phyloP scores from a whole-genome alignment of 257 asterid genomes.

The Galeopsis tetrahit region DNA sequence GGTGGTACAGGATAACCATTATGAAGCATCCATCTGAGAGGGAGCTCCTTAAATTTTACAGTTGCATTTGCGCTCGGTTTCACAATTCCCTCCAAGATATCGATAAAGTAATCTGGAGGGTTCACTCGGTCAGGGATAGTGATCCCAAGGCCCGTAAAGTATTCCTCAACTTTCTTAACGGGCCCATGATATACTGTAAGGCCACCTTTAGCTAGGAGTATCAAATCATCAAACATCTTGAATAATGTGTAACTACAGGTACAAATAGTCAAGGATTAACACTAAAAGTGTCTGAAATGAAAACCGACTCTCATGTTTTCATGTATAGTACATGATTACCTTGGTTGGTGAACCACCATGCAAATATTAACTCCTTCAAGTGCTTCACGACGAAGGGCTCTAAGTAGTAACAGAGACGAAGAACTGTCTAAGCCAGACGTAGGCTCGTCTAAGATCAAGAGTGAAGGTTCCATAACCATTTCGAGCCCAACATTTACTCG shows the following conservation, averaged over 20 bases:
- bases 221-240: conserved; percentile 96
- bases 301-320: neutral
- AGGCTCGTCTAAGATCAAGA: conserved; percentile 95
- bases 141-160: conserved; percentile 86
- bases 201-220: conserved; percentile 98
- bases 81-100: conserved; percentile 87
- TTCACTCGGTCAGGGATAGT: conserved; percentile 90
- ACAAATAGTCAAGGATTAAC: conserved; percentile 30
- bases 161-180: conserved; percentile 93
- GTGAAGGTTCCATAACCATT: conserved; percentile 99
- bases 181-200: conserved; percentile 95
- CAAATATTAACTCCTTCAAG: conserved; percentile 96
- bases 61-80: conserved; percentile 60
- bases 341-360: conserved; percentile 99
- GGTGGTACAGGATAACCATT: conserved; percentile 95
- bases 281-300: conserved; percentile 16
- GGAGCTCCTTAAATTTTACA: conserved; percentile 82
- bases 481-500: conserved; percentile 97
- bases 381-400: conserved; percentile 99
- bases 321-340: conserved; percentile 44
- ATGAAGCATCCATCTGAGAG: conserved; percentile 98
- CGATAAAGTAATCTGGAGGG: conserved; percentile 96
- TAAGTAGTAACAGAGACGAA: conserved; percentile 82
- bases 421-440: conserved; percentile 99
- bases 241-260: conserved; percentile 86